Percentiles rank a stretch among this genome's conserved stretches.
Evolutionary conservation across 768 basidiomycete genomes (phyloP).

Genomic region (Suillus hirtellus): DNA sequence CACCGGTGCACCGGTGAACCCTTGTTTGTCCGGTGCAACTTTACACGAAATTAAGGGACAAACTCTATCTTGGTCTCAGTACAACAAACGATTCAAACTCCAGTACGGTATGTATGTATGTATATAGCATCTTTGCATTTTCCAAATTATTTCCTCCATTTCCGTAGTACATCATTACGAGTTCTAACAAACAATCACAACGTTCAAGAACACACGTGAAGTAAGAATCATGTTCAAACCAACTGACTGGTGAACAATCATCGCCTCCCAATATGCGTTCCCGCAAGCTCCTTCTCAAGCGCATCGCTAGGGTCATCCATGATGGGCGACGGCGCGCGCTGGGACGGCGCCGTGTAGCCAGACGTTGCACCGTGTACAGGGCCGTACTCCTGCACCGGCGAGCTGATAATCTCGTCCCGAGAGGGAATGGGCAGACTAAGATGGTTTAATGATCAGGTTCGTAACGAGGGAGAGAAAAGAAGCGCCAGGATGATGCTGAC

Average conservation of each 20-base stretch:
- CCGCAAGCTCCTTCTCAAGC: conserved; percentile 83
- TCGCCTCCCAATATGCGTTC: conserved; percentile 52
- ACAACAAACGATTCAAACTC: background rate
- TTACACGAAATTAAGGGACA: no score
- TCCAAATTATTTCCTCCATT: background rate
- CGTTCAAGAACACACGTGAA: background rate
- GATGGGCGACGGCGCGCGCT: conserved; percentile 62
- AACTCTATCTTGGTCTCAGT: background rate
- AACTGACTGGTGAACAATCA: conserved; percentile 15
- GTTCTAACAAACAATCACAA: background rate
- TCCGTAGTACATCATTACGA: background rate
- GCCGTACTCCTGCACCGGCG: conserved; percentile 65
- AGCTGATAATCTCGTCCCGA: conserved; percentile 79
- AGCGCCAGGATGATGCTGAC: conserved; percentile 34
- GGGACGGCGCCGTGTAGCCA: conserved; percentile 52
- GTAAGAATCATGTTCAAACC: background rate
- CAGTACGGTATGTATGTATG: background rate
- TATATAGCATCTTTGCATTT: background rate
- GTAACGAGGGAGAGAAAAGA: background rate
- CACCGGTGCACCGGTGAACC: no score
- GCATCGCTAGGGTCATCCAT: conserved; percentile 86
- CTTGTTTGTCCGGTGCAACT: no score
- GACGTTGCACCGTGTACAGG: conserved; percentile 69
- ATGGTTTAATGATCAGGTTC: background rate
- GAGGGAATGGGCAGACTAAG: conserved; percentile 74